Base-by-base conservation (phyloP, 2,329 filamentous ascomycete species). In the Gremmenia infestans region DNA sequence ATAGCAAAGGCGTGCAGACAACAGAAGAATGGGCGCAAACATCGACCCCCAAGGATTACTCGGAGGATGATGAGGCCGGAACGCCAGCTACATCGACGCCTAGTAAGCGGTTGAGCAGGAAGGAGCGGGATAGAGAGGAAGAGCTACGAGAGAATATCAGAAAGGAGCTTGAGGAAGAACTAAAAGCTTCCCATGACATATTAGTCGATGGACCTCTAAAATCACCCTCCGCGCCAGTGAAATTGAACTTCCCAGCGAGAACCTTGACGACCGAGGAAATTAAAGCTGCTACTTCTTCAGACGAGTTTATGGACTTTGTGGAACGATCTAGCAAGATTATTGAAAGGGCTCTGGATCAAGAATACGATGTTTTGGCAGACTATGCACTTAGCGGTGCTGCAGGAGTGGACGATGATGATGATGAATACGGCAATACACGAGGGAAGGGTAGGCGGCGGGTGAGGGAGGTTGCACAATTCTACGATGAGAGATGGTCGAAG, bases 301-400 rank as follows among this genome's bases (percentile, higher is more conserved):
- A 93, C 32, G 94, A 97, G 50, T 99, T 99, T 70, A 80, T 94
- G 58, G 91, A 96, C 65, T 99, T 99, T 68, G 85, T 99, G 32
- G 94, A 99, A 67, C 84, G 91, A 65, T 97, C 93, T 22, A 96
- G 91, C 55, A 99, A 97, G 73, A 92, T 99, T 49, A 93, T 99
- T 65, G 94, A 99, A 75, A 85, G 94, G 67, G 93, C 94, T 5
- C 76, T 99, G 61, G 94, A 97, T 67, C 88, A 96, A 68, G 91
- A 97, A 67, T 99, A 97, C 71, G 94, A 99, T 71, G 90, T 99
- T 59, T 78, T 99, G 58, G 91, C 91, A 56, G 92, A 99, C 73
- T 99, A 99, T 73, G 91, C 91, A 40, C 78, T 95, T 40, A 88
- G 89, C 57, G 88, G 88, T 5, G 78, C 78, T 12, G 75, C 88